A percentile compares a stretch with the other conserved stretches of the same genome.
phyloP scores from a whole-genome alignment of 371 early-diverging fungal genomes.

The Mortierella sp. region DNA sequence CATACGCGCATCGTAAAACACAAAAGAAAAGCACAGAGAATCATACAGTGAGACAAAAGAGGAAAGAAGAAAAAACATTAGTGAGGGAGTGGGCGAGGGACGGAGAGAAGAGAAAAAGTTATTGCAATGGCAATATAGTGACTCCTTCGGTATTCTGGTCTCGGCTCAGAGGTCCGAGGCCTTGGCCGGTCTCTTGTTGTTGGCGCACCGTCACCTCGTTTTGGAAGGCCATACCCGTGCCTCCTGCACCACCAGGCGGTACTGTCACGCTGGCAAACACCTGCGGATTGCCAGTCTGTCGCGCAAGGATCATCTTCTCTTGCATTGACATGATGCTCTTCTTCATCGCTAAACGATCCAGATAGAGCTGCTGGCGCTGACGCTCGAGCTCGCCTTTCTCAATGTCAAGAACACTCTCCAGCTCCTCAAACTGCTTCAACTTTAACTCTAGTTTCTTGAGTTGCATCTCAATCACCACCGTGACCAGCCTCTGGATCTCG shows the following conservation, averaged over 20 bases:
- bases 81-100: not conserved
- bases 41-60: not conserved
- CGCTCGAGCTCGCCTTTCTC: slow-evolving; percentile 86
- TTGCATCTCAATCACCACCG: slow-evolving; percentile 86
- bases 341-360: slow-evolving; percentile 77
- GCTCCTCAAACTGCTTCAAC: slow-evolving; percentile 90
- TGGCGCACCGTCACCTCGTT: slow-evolving; percentile 18
- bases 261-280: slow-evolving; percentile 26
- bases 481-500: slow-evolving; percentile 83
- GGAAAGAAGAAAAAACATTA: not conserved
- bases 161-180: slow-evolving; percentile 21
- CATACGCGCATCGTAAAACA: no score
- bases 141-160: slow-evolving; percentile 34
- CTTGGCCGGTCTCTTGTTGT: slow-evolving; percentile 23
- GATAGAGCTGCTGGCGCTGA: slow-evolving; percentile 83
- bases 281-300: slow-evolving; percentile 30
- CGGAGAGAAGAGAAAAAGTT: slow-evolving; percentile 3
- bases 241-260: slow-evolving; percentile 27
- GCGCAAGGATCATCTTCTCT: slow-evolving; percentile 56
- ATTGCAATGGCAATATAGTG: slow-evolving; percentile 38
- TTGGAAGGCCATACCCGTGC: slow-evolving; percentile 31
- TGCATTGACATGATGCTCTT: slow-evolving; percentile 64
- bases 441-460: slow-evolving; percentile 89
- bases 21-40: no score
- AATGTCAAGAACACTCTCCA: slow-evolving; percentile 86